phyloP scores from a whole-genome alignment of 2,329 filamentous ascomycete species.

The Emydomyces testavorans region DNA sequence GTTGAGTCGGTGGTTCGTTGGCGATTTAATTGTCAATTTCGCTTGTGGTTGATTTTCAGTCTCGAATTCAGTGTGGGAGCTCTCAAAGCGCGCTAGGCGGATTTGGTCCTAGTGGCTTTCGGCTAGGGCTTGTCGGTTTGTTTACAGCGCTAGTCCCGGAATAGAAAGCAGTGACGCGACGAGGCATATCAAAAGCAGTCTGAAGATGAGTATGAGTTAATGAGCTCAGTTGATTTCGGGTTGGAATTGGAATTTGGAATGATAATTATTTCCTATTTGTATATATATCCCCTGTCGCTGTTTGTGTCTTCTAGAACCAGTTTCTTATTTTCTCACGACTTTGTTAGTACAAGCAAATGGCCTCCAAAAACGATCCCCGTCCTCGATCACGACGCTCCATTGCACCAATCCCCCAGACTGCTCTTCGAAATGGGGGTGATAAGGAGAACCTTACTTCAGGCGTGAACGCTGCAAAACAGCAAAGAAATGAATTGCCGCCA shows the following conservation, averaged over 20 bases:
- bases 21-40: slow-evolving; percentile 25
- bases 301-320: neutral
- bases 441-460: slow-evolving; percentile 71
- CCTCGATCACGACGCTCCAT: slow-evolving; percentile 57
- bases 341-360: neutral
- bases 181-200: neutral
- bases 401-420: slow-evolving; percentile 45
- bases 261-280: neutral
- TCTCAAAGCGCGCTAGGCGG: slow-evolving; percentile 25
- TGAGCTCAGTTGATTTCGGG: neutral
- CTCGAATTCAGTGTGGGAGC: slow-evolving; percentile 31
- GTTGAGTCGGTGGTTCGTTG: slow-evolving; percentile 15
- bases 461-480: slow-evolving; percentile 38
- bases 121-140: slow-evolving; percentile 37
- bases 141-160: slow-evolving; percentile 29
- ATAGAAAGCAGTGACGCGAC: slow-evolving; percentile 28
- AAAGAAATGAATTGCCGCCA: slow-evolving; percentile 16
- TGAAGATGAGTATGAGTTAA: too few species aligned
- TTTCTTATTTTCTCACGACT: neutral
- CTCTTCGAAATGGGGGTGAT: slow-evolving; percentile 42
- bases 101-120: slow-evolving; percentile 24
- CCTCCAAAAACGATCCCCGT: slow-evolving; percentile 17
- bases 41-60: slow-evolving; percentile 21
- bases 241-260: neutral
- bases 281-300: slow-evolving; percentile 1